Evolutionary conservation across 495 filamentous ascomycete species (phyloP).

Genomic region (Aspergillus ostianus): DNA sequence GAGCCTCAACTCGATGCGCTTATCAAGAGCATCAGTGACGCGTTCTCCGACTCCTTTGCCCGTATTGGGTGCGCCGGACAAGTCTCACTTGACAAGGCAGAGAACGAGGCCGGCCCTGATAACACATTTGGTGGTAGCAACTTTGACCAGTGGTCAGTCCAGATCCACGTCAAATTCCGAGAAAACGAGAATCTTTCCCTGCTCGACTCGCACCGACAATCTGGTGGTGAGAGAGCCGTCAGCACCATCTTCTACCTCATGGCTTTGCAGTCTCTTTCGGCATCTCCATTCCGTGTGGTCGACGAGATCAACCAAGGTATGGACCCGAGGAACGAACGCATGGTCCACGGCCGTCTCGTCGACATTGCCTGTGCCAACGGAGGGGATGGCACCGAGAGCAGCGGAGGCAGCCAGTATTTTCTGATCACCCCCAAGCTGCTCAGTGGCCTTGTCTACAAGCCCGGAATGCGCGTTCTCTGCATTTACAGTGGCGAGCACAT

Average conservation of each 20-base stretch:
- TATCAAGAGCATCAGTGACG: conserved; percentile 77
- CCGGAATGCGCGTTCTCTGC: conserved; percentile 87
- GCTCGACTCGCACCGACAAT: conserved; percentile 89
- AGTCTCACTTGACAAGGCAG: conserved; percentile 61
- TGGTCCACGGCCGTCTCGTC: conserved; percentile 96
- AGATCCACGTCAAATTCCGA: conserved; percentile 92
- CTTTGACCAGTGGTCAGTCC: conserved; percentile 90
- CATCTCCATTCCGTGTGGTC: conserved; percentile 97
- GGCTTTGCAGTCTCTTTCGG: conserved; percentile 91
- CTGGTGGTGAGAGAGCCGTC: conserved; percentile 92
- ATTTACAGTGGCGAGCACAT: conserved; percentile 93
- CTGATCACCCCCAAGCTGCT: conserved; percentile 98
- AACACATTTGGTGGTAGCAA: conserved; percentile 62
- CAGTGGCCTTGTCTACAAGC: conserved; percentile 78
- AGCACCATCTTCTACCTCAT: conserved; percentile 99
- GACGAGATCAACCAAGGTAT: conserved; percentile 99
- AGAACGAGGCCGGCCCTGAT: conserved; percentile 36
- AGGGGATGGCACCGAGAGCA: conserved; percentile 5
- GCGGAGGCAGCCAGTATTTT: conserved; percentile 68
- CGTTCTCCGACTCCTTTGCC: conserved; percentile 85
- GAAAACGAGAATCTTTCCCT: conserved; percentile 80
- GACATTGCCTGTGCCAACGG: conserved; percentile 72
- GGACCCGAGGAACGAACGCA: conserved; percentile 96
- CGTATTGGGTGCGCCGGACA: conserved; percentile 96
- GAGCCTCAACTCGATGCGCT: conserved; percentile 81